phyloP scores from a whole-genome alignment of 2,329 filamentous ascomycete species.

The Epichloe aotearoae region DNA sequence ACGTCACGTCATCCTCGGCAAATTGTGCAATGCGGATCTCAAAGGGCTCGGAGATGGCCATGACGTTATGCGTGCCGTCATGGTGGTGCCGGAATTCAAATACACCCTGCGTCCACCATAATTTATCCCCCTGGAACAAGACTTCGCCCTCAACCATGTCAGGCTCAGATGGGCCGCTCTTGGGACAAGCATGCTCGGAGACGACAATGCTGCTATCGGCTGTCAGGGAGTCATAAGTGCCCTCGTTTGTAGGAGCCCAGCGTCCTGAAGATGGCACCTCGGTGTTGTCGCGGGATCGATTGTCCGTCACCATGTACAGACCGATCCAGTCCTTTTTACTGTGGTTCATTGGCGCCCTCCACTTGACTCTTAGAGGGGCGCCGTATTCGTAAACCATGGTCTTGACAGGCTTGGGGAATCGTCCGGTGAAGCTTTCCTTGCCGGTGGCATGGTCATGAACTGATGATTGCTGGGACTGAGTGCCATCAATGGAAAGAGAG shows the following conservation, averaged over 20 bases:
- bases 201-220: slow-evolving; percentile 66
- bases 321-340: slow-evolving; percentile 94
- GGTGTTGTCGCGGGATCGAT: slow-evolving; percentile 71
- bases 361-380: slow-evolving; percentile 75
- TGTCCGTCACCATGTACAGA: slow-evolving; percentile 91
- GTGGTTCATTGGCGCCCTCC: slow-evolving; percentile 80
- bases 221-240: slow-evolving; percentile 60
- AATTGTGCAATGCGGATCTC: slow-evolving; percentile 77
- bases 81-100: slow-evolving; percentile 98
- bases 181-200: slow-evolving; percentile 46
- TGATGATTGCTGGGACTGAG: slow-evolving; percentile 34
- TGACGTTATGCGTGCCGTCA: slow-evolving; percentile 79
- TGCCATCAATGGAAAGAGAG: slow-evolving; percentile 59
- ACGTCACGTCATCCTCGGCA: slow-evolving; percentile 56
- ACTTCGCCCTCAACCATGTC: slow-evolving; percentile 68
- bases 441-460: slow-evolving; percentile 50
- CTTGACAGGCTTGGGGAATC: slow-evolving; percentile 56
- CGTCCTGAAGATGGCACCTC: slow-evolving; percentile 75
- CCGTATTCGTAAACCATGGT: slow-evolving; percentile 80
- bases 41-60: slow-evolving; percentile 88
- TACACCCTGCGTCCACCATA: slow-evolving; percentile 93
- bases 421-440: slow-evolving; percentile 59
- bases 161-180: slow-evolving; percentile 36
- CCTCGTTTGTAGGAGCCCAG: slow-evolving; percentile 72
- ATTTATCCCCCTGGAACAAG: slow-evolving; percentile 83